Evolutionary conservation across 345 rosid species (phyloP), one percentile per base, ranked within the genome.

Genomic region (Heritiera littoralis): DNA sequence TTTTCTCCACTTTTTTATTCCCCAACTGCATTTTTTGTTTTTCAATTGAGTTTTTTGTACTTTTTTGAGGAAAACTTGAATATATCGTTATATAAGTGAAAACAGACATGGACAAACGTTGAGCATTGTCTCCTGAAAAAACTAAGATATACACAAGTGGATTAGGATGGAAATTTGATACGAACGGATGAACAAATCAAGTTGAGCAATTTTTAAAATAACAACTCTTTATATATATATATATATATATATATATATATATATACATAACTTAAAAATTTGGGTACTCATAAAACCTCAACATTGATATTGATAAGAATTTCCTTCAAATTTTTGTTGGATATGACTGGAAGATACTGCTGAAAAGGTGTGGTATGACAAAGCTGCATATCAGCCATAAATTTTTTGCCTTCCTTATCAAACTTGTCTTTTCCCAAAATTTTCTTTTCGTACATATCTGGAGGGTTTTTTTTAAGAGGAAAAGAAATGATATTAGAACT

Each of bases 131-230:
- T 15, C 20, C 28, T n/a, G 0, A 66, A 38, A 40, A 7, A 17
- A 15, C 2, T 2, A 65, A 38, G 12, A 66, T 32, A 66, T 15
- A 66, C 0, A 17, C 71, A 66, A 72, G 72, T 79, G 65, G 81
- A 72, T 72, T 79, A 63, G 72, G 72, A 49, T 79, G 81, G 55
- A 63, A 61, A 72, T 4, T 35, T 15, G 64, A 9, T 6, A 41
- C 23, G 54, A 15, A 61, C 40, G 30, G 41, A 49, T 20, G 63
- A 51, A 6, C 5, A 51, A 18, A 61, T 63, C n/a, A 15, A 51
- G n/a, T 51, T 48, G 8, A 32, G 48, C 60, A 40, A 6, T 66
- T 54, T 41, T 20, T 51, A 66, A 40, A 3, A 28, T 23, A 63
- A 30, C 66, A 40, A 46, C 20, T 64, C 48, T 51, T 40, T 58